Base-by-base conservation (phyloP, 1,284 basidiomycete species). In the Phaffia rhodozyma region DNA sequence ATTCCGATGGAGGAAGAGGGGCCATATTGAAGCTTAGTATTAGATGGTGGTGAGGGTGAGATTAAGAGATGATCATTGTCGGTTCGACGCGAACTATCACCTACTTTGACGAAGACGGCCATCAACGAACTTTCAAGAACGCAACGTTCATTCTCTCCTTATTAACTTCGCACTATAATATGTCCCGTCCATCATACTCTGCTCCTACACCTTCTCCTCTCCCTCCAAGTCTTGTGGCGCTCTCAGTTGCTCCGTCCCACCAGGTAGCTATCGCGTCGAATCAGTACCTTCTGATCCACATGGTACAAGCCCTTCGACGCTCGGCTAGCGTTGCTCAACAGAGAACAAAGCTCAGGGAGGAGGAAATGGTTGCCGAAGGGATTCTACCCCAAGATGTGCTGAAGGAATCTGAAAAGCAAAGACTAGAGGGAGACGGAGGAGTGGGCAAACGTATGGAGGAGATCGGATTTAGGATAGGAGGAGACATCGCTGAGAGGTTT, bases 381-480 rank as follows among this genome's bases (percentile, higher is more conserved):
- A 55, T 65, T 13, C 25, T 65, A 2, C 63, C 63, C 3, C 27
- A 23, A 5, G 63, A 58, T 5, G 32, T 61, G 2, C 32, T 67
- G 56, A 69, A 69, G 6, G 66, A 83, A 84, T 65, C 83, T 18
- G 73, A 72, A 49, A 52, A 68, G 18, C 65, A 65, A 5, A 67
- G 71, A 13, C 71, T 70, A 3, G 76, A 70, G 1, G 71, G 77
- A 21, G 83, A 88, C 49, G 86, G 88, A 16, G 85, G 85, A 21
- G 89, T 81, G 9, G 75, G 91, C 18, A 77, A 82, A 50, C 75
- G 80, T 34, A 78, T 94, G 51, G 91, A 94, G 73, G 78, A 83
- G 7, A 88, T 97, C 67, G 92, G 92, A 0, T 75, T 85, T 69
- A 88, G 92, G 73, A 87, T 94, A 0, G 91, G 92, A 1, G 84